phyloP scores from a whole-genome alignment of 2,329 filamentous ascomycete species.

The Penicillium oxalicum region DNA sequence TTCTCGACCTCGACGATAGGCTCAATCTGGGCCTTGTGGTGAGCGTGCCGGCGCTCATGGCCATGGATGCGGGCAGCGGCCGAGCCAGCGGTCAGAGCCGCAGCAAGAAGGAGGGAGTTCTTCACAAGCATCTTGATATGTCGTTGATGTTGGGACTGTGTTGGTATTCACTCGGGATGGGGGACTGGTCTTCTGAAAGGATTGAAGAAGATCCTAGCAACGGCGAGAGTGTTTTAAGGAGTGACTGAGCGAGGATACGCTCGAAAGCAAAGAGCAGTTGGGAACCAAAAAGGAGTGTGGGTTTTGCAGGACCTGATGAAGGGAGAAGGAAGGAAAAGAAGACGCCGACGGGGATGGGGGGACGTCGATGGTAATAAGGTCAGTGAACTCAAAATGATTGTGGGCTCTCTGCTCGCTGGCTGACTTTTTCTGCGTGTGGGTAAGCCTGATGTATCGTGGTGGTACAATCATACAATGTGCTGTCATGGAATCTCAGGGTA shows the following conservation, averaged over 20 bases:
- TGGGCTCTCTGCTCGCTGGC: neutral
- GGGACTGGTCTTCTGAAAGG: slow-evolving; percentile 7
- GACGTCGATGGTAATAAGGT: slow-evolving; percentile 2
- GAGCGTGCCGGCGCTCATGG: slow-evolving; percentile 35
- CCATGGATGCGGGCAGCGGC: slow-evolving; percentile 34
- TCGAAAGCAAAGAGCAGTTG: slow-evolving; percentile 4
- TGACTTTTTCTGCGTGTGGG: too few relatives aligned
- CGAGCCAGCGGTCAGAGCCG: slow-evolving; percentile 34
- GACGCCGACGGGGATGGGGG: slow-evolving; percentile 7
- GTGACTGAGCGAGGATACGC: slow-evolving; percentile 17
- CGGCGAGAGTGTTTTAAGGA: slow-evolving; percentile 12
- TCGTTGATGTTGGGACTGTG: neutral
- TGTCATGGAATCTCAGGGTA: too few relatives aligned
- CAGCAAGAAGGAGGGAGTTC: slow-evolving; percentile 32
- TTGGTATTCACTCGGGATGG: too few relatives aligned
- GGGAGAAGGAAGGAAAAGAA: slow-evolving; percentile 4
- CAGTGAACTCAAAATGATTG: neutral
- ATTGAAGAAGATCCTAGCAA: slow-evolving; percentile 10
- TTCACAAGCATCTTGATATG: slow-evolving; percentile 34
- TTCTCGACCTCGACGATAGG: slow-evolving; percentile 16
- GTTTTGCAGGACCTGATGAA: slow-evolving; percentile 1
- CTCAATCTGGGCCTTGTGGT: slow-evolving; percentile 13
- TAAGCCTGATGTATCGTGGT: too few relatives aligned
- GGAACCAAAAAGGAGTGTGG: slow-evolving; percentile 16
- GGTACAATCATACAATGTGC: too few relatives aligned